Evolutionary conservation across 805 yeast species (phyloP).

Genomic region (Zygosaccharomyces bisporus): DNA sequence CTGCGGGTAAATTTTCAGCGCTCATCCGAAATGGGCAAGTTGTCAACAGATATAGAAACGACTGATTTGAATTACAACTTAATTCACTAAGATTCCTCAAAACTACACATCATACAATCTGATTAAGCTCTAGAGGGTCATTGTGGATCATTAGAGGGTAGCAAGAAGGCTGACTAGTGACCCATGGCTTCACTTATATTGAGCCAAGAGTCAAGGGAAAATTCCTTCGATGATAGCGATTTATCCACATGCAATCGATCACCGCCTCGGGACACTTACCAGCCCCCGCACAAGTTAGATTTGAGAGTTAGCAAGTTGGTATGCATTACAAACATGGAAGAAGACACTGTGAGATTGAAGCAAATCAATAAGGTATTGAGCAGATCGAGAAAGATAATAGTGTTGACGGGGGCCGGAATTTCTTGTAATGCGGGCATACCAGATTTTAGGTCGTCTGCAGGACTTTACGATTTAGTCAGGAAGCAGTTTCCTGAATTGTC

Average conservation of each 20-base stretch:
- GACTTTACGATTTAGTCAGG: conserved; percentile 74
- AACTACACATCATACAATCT: not conserved
- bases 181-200: conserved; percentile 3
- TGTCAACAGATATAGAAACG: conserved; percentile 1
- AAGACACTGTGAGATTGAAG: conserved; percentile 16
- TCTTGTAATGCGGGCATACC: conserved; percentile 98
- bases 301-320: conserved; percentile 21
- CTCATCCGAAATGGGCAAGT: conserved; percentile 3
- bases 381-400: conserved; percentile 47
- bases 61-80: not conserved
- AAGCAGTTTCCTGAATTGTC: conserved; percentile 51
- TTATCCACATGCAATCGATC: not conserved
- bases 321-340: conserved; percentile 17
- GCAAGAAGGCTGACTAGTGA: not conserved
- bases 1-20: conserved; percentile 6
- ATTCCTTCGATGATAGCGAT: conserved; percentile 7
- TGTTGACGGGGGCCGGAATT: conserved; percentile 93
- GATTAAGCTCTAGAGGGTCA: not conserved
- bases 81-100: not conserved
- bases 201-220: conserved; percentile 5
- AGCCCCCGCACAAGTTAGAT: conserved; percentile 8
- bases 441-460: conserved; percentile 82
- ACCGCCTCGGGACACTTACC: not conserved
- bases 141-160: not conserved
- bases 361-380: conserved; percentile 30